Conservation (phyloP, 306 rosid species). For the Oemleria cerasiformis region DNA sequence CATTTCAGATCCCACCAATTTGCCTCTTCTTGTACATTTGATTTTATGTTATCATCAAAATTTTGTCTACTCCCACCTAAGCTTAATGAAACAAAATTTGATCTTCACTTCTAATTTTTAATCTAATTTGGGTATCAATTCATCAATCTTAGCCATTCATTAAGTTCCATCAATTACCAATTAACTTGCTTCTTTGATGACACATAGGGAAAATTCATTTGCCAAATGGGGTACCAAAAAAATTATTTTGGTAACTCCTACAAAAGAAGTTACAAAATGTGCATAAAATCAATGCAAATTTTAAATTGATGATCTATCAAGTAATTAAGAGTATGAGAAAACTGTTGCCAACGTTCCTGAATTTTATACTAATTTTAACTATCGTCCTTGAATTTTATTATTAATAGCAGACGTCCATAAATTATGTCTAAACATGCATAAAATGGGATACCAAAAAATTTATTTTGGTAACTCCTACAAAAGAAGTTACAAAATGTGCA, state of each 20-base stretch:
- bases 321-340: too few relatives aligned
- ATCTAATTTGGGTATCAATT: not conserved
- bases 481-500: not conserved
- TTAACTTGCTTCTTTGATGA: not conserved
- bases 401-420: too few relatives aligned
- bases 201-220: not conserved
- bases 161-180: not conserved
- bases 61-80: constrained; percentile 1
- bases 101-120: not conserved
- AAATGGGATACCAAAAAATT: not conserved
- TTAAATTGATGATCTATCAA: too few relatives aligned
- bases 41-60: constrained; percentile 12
- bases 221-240: not conserved
- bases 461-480: not conserved
- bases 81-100: not conserved
- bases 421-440: too few relatives aligned
- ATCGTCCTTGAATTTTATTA: too few relatives aligned
- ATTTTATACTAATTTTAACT: too few relatives aligned
- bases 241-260: not conserved
- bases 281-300: not conserved
- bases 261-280: not conserved
- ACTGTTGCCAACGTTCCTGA: too few relatives aligned
- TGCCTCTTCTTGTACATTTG: constrained; percentile 12
- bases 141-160: not conserved
- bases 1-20: constrained; percentile 43